Evolutionary conservation across 441 rosid species (phyloP).

Genomic region (Pelargonium myrrhifolium): DNA sequence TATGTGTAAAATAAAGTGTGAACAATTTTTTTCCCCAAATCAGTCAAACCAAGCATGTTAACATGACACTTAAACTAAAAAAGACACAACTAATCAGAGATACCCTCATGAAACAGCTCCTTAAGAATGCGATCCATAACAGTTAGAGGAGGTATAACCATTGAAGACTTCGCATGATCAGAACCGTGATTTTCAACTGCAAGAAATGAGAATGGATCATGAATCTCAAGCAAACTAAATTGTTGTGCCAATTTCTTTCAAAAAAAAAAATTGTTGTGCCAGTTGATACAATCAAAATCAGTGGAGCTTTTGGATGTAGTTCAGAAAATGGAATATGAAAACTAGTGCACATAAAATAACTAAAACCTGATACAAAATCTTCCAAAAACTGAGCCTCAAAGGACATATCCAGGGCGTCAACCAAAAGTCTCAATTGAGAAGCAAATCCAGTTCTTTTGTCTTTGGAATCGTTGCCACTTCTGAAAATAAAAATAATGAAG

Average conservation of each 20-base stretch:
- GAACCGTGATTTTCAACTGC: slow-evolving; percentile 73
- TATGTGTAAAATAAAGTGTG: neutral
- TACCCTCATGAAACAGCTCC: slow-evolving; percentile 90
- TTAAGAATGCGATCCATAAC: slow-evolving; percentile 89
- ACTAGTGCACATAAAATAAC: slow-evolving; percentile 18
- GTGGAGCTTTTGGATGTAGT: neutral
- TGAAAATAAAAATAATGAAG: slow-evolving; percentile 18
- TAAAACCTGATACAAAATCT: slow-evolving; percentile 89
- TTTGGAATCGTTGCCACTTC: slow-evolving; percentile 44
- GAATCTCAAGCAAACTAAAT: slow-evolving; percentile 13
- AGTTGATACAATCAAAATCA: neutral
- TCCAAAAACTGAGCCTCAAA: slow-evolving; percentile 82
- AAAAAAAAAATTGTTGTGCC: neutral
- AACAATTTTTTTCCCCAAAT: neutral
- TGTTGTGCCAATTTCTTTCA: too few relatives aligned
- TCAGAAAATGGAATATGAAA: slow-evolving; percentile 13
- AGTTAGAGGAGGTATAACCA: slow-evolving; percentile 79
- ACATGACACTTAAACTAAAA: neutral
- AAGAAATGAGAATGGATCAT: slow-evolving; percentile 12
- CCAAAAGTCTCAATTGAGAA: slow-evolving; percentile 72
- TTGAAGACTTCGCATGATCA: slow-evolving; percentile 57
- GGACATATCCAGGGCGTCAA: slow-evolving; percentile 65
- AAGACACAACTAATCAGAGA: slow-evolving; percentile 10
- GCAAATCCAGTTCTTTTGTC: slow-evolving; percentile 67
- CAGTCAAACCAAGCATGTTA: neutral